These are phyloP conservation scores for Viola pubescens DNA, from an alignment of 441 rosid genomes.

Conservation along the genomic window DNA sequence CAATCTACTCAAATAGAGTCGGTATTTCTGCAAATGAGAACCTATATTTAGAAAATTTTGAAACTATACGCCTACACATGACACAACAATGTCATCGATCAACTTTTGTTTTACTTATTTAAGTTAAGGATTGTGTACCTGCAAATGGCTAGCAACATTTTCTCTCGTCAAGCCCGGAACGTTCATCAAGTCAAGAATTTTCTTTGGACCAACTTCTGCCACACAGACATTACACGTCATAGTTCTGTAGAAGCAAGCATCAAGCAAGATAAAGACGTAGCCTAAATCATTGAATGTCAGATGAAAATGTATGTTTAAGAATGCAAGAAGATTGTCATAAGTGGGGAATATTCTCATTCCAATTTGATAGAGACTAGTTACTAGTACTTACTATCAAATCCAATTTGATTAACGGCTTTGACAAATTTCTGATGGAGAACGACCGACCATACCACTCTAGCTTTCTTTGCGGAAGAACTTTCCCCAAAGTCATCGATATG, in stretches of 20 bases:
- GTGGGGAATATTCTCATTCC: slow-evolving; percentile 5
- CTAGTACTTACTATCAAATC: slow-evolving; percentile 58
- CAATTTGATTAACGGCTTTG: slow-evolving; percentile 54
- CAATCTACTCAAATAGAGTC: slow-evolving; percentile 80
- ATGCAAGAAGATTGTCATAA: background rate
- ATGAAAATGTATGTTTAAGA: slow-evolving; percentile 4
- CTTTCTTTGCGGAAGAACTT: slow-evolving; percentile 32
- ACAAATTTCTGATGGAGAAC: slow-evolving; percentile 61
- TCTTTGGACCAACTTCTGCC: slow-evolving; percentile 91
- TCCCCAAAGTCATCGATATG: slow-evolving; percentile 19
- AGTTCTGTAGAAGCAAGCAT: slow-evolving; percentile 25
- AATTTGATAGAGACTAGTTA: slow-evolving; percentile 7
- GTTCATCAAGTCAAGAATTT: slow-evolving; percentile 72
- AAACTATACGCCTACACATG: slow-evolving; percentile 2
- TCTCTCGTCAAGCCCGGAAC: slow-evolving; percentile 71
- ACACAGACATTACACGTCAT: slow-evolving; percentile 38
- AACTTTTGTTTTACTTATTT: background rate
- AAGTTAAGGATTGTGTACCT: slow-evolving; percentile 36
- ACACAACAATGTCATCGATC: background rate
- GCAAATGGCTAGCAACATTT: slow-evolving; percentile 90
- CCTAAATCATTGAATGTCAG: slow-evolving; percentile 8
- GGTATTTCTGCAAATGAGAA: slow-evolving; percentile 70
- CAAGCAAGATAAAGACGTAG: slow-evolving; percentile 10
- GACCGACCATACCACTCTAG: slow-evolving; percentile 61
- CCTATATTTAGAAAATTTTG: slow-evolving; percentile 10